phyloP scores from a whole-genome alignment of 2,329 filamentous ascomycete genomes.

The Dactylellina sp. region DNA sequence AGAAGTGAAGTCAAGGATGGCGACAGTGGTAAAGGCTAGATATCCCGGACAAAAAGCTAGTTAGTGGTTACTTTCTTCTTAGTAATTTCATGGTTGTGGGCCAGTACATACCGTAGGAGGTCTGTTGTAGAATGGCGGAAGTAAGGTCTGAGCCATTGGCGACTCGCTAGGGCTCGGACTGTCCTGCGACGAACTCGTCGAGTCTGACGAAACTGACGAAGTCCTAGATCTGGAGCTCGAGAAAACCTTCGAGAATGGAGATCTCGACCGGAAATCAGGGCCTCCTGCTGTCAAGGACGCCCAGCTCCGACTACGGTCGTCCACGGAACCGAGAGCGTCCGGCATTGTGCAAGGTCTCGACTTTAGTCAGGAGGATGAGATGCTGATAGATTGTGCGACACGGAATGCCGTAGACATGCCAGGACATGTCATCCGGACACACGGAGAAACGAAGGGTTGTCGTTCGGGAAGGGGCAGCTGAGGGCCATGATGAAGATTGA shows the following conservation, averaged over 20 bases:
- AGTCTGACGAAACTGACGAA: constrained; percentile 42
- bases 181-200: constrained; percentile 50
- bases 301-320: constrained; percentile 53
- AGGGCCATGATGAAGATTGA: constrained; percentile 11
- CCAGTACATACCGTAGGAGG: constrained; percentile 75
- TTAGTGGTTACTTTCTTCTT: no score
- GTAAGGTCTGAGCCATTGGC: constrained; percentile 65
- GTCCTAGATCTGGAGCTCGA: constrained; percentile 46
- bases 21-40: constrained; percentile 81
- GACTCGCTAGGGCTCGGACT: constrained; percentile 53
- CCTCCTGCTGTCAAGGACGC: constrained; percentile 46
- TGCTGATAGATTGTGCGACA: background rate
- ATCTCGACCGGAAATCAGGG: constrained; percentile 45
- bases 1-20: constrained; percentile 92
- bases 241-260: constrained; percentile 53
- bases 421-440: background rate
- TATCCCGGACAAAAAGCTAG: constrained; percentile 10
- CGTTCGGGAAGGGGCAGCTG: no score
- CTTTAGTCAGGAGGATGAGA: background rate
- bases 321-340: constrained; percentile 27
- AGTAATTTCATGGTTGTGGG: background rate
- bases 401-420: background rate
- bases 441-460: constrained; percentile 16
- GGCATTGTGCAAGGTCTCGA: constrained; percentile 20
- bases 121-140: constrained; percentile 94